These are phyloP conservation scores for Sporothrix sp. DNA, from an alignment of 2,329 filamentous ascomycete genomes.

Conservation along the genomic window DNA sequence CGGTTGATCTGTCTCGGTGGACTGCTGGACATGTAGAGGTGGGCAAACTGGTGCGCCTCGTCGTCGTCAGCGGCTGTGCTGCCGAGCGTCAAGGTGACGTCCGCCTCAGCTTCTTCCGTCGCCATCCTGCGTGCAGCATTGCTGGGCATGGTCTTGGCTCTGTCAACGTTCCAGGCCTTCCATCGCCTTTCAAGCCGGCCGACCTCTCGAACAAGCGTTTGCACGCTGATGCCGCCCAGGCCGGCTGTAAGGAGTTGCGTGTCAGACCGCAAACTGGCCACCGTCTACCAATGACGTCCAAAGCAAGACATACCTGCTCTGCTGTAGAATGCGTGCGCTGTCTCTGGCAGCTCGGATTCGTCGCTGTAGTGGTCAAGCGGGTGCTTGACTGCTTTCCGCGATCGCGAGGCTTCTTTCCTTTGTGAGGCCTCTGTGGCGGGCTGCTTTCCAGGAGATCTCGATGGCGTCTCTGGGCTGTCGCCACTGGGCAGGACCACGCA, in stretches of 20 bases:
- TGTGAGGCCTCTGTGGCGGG: background rate
- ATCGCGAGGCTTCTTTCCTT: background rate
- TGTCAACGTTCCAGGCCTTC: conserved; percentile 23
- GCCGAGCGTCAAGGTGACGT: background rate
- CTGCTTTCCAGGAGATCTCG: too few relatives aligned
- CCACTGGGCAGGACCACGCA: conserved; percentile 4
- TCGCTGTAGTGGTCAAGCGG: conserved; percentile 27
- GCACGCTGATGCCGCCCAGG: conserved; percentile 27
- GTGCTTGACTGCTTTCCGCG: background rate
- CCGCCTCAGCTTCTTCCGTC: background rate
- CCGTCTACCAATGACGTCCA: too few relatives aligned
- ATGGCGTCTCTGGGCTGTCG: too few relatives aligned
- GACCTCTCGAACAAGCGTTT: conserved; percentile 28
- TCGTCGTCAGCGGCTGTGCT: background rate
- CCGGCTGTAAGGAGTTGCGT: conserved; percentile 16
- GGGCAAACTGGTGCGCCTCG: background rate
- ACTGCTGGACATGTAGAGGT: conserved; percentile 8
- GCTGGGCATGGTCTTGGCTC: background rate
- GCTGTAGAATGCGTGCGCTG: conserved; percentile 33
- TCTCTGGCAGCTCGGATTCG: conserved; percentile 33
- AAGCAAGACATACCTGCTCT: conserved; percentile 27
- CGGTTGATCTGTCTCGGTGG: background rate
- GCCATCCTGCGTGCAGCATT: background rate
- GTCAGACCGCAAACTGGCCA: background rate
- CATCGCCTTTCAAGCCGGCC: conserved; percentile 29